Conservation (phyloP, 1,139 yeast species). For the Nakaseomyces kungkrabaensis region DNA sequence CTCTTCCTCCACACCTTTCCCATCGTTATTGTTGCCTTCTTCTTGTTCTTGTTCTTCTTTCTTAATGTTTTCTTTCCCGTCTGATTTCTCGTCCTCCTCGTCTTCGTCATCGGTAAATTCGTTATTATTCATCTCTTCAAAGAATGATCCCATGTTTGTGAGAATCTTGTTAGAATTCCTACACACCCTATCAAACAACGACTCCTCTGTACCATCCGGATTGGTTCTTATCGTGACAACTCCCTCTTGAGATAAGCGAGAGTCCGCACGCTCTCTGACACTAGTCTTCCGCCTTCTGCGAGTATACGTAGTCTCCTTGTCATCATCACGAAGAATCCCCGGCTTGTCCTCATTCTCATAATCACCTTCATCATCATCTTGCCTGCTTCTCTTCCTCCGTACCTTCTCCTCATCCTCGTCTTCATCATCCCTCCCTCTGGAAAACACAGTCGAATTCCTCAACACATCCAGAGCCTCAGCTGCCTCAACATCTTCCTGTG, state of each 20-base stretch:
- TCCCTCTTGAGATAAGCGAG: not conserved
- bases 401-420: constrained; percentile 4
- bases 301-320: not conserved
- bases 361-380: not conserved
- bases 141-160: constrained; percentile 2
- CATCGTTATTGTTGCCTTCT: not conserved
- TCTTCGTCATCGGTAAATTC: not conserved
- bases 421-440: constrained; percentile 6
- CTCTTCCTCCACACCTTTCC: too few relatives aligned
- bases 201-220: not conserved
- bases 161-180: constrained; percentile 9
- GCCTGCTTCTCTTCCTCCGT: constrained; percentile 4
- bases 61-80: not conserved
- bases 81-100: constrained; percentile 9
- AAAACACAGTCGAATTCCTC: constrained; percentile 15
- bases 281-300: constrained; percentile 1
- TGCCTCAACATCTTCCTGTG: constrained; percentile 22
- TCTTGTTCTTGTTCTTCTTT: not conserved
- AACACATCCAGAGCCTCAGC: constrained; percentile 25
- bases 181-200: constrained; percentile 14
- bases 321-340: not conserved
- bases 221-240: not conserved
- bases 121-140: constrained; percentile 1
- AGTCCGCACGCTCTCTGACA: not conserved
- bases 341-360: not conserved